Base-by-base conservation (phyloP, 805 yeast species). In the Komagataella pseudopastoris region DNA sequence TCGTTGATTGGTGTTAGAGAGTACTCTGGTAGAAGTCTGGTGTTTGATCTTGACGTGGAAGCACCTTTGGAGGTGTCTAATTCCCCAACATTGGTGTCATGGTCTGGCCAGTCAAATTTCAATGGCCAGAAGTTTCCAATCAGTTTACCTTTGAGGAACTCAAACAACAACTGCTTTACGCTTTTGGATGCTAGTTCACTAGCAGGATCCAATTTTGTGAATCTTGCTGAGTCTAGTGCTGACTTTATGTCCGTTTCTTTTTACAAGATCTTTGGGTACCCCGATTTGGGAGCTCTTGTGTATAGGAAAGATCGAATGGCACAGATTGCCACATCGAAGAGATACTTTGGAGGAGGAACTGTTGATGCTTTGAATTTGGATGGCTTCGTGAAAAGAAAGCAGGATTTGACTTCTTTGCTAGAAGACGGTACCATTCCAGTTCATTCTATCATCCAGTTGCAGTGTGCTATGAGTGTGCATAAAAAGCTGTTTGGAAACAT, bases 271-370 rank as follows among this genome's bases (percentile, higher is more conserved):
- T 73, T 71, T 58, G 77, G 77, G 1, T 58, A 60, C 17, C 77
- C 77, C 1, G 76, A 73, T 52, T 51, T 73, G 6, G 77, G 77
- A 4, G 75, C 68, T 1, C 58, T 73, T 30, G 55, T 73, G 2
- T 64, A 69, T 45, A 62, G 61, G 48, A 68, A 62, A 44, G 55
- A 54, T 3, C 24, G 51, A 0, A 66, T 58, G 0, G 23, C 14
- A 1, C 39, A 49, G 1, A 56, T 68, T 3, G 60, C 70, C 46
- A 16, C 49, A 6, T 47, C 52, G 2, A 60, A 66, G 24, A 54
- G 52, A 36, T 73, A 69, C 52, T 72, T 71, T 56, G 77, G 77
- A 6, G 77, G 77, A 2, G 77, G 77, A 1, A 73, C 77, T 0
- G 70, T 73, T n/a, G 72, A 66, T 44, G 66, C 67, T 3, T 50